Conservation (phyloP, 2,329 filamentous ascomycete species). For the Corniculantispora saksenae region DNA sequence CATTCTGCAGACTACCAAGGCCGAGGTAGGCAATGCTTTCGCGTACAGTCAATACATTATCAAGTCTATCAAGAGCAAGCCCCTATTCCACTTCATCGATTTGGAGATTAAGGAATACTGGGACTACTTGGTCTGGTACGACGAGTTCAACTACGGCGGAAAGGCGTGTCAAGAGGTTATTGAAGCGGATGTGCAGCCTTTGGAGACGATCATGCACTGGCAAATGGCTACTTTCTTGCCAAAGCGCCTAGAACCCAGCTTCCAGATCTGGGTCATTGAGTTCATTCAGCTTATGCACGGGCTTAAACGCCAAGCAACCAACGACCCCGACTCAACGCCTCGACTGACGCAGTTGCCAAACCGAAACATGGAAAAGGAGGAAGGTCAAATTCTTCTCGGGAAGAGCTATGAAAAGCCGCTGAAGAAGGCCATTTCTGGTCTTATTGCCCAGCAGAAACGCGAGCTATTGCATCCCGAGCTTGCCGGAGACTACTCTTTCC, state of each 20-base stretch:
- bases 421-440: constrained; percentile 79
- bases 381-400: constrained; percentile 69
- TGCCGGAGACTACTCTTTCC: constrained; percentile 84
- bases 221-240: constrained; percentile 92
- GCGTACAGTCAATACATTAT: constrained; percentile 97
- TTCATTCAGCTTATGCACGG: constrained; percentile 94
- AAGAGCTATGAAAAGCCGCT: constrained; percentile 84
- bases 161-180: constrained; percentile 84
- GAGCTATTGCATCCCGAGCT: constrained; percentile 89
- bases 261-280: constrained; percentile 90
- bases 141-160: constrained; percentile 98
- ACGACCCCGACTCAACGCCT: constrained; percentile 52
- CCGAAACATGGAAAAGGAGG: constrained; percentile 58
- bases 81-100: constrained; percentile 95
- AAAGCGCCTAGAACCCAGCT: constrained; percentile 73
- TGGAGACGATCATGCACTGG: constrained; percentile 98
- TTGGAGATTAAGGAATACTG: constrained; percentile 98
- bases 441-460: constrained; percentile 83
- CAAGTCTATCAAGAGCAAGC: constrained; percentile 94
- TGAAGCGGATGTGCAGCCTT: constrained; percentile 69
- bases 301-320: constrained; percentile 68
- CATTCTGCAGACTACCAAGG: constrained; percentile 92
- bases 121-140: constrained; percentile 99
- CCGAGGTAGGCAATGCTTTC: constrained; percentile 93
- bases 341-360: constrained; percentile 60